Evolutionary conservation across 495 filamentous ascomycete genomes (phyloP).

Genomic region (Lepidopterella palustris): DNA sequence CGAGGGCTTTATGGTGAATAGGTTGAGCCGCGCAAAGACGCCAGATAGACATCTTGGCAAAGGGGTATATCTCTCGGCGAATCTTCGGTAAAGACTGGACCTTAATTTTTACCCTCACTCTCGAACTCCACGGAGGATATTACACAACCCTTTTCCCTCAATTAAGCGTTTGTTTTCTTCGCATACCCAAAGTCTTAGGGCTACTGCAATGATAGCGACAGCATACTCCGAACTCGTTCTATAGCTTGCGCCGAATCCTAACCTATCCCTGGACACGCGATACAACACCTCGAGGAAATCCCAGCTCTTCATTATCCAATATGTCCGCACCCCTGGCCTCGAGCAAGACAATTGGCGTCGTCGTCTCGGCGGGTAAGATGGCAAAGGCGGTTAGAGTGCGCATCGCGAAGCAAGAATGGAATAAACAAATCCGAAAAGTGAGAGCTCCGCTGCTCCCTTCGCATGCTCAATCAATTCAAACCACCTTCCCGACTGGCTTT

Average conservation of each 20-base stretch:
- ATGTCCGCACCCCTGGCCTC: constrained; percentile 4
- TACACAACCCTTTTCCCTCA: too few species aligned
- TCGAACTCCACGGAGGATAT: too few species aligned
- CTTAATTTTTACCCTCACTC: neutral
- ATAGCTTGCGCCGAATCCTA: too few species aligned
- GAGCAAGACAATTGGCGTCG: constrained; percentile 43
- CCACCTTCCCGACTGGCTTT: neutral
- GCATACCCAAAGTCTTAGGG: neutral
- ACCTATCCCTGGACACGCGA: too few species aligned
- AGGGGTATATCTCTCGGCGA: neutral
- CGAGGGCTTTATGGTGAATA: neutral
- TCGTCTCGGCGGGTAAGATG: constrained; percentile 65
- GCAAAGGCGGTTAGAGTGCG: constrained; percentile 64
- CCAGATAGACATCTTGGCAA: neutral
- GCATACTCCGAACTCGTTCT: too few species aligned
- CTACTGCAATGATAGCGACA: neutral
- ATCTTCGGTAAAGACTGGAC: neutral
- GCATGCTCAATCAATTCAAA: neutral
- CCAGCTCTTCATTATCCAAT: neutral
- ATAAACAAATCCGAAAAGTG: constrained; percentile 43
- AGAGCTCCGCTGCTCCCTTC: neutral
- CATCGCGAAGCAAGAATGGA: constrained; percentile 55
- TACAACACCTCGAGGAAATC: neutral
- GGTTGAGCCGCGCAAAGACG: neutral
- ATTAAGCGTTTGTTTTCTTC: neutral